Evolutionary conservation across 2,329 filamentous ascomycete species (phyloP), one percentile per base, ranked within the genome.

Genomic region (Aspergillus flavus): DNA sequence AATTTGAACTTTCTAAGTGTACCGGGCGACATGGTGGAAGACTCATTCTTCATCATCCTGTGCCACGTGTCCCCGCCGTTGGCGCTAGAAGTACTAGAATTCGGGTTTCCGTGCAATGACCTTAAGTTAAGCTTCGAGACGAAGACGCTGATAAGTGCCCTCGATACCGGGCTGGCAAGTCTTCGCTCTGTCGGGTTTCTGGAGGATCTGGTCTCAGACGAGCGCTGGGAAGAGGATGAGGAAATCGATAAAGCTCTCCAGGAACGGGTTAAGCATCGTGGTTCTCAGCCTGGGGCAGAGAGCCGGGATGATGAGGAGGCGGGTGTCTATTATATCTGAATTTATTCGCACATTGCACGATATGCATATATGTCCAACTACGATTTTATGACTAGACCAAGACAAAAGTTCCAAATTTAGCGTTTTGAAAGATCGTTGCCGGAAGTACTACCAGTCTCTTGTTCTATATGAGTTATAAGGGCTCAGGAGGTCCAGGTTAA

Each of bases 21-120:
- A 14, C 74, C 73, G 11, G 75, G 74, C n/a, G 70, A 73, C 41
- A 57, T 73, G n/a, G 66, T 75, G 16, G 64, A 68, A 9, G 65
- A 71, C 16, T 66, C 62, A 3, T 73, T 76, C 60, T 72, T 77
- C 63, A 67, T 73, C 19, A 66, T 71, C 52, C 63, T 74, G 14
- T 45, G 46, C 30, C 61, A 65, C 36, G 54, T 64, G 57, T 53
- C 55, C 11, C 57, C 58, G n/a, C 62, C 69, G 12, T 56, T 73
- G 21, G 62, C 65, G 1, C 66, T 76, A 6, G 69, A 75, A 52
- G 66, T 69, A n/a, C 66, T 77, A 1, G 73, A 75, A 61, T 68
- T 76, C 9, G 71, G 64, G 2, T 57, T 66, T 30, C 71, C 73
- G 2, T 61, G 61, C 56, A 58, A 53, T 9, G 67, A 66, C 28